Evolutionary conservation across 805 yeast species (phyloP), one percentile per base, ranked within the genome.

Genomic region (Yarrowia deformans): DNA sequence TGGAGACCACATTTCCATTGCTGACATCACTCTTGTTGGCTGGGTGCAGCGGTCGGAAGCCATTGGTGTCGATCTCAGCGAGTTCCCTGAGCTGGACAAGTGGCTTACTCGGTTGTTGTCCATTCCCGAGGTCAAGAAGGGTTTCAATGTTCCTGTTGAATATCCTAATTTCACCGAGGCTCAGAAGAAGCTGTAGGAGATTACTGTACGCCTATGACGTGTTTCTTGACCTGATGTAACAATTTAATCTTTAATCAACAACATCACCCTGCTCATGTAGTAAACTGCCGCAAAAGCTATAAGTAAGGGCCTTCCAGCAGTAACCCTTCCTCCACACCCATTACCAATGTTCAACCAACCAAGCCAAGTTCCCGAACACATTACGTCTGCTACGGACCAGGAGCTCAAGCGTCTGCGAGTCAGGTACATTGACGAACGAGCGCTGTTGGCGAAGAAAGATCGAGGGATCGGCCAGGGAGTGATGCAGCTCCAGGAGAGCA

Each of bases 61-160:
- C 9, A n/a, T 72, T 18, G 72, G 66, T 5, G 64, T 72, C 46
- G 72, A 70, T 23, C 34, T 67, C 16, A 35, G 12, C 8, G 80
- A 79, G 29, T 79, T 82, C 40, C 86, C 86, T 45, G 91, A 90
- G 77, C 93, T 91, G 64, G 89, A 89, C 80, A 90, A 91, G 78
- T 92, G 97, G 97, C 90, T 96, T n/a, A 89, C 90, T 77, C 87
- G 87, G 74, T 89, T 91, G 93, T 88, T 90, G 93, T 86, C 95
- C 79, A 85, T 96, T 77, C 94, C 95, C 10, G 92, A 93, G 3
- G 96, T 91, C 13, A 55, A 69, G 58, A 74, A 71, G 69, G 77
- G 77, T 1, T 37, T 75, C 43, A 71, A 72, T 70, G 74, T 71
- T 18, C 76, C 77, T 23, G 19, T 60, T 12, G 66, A 60, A 18